phyloP scores from a whole-genome alignment of 176 grass and related monocot species.

The Rhynchospora tenuis region DNA sequence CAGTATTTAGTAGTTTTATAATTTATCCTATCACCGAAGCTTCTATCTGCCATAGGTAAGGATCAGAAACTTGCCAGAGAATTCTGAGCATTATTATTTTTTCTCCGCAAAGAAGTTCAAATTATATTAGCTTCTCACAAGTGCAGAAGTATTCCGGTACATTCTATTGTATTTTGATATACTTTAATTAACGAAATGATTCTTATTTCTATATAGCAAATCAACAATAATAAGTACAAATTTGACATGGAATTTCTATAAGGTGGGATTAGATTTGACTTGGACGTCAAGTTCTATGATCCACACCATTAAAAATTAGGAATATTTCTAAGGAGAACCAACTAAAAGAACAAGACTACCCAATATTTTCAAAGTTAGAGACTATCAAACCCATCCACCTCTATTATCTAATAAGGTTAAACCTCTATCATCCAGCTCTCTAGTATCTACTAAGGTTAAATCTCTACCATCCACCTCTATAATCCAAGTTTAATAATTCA shows the following conservation, averaged over 20 bases:
- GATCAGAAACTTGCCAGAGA: not conserved
- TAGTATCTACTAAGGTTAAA: not conserved
- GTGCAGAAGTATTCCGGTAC: not conserved
- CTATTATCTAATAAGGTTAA: not conserved
- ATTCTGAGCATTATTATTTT: not conserved
- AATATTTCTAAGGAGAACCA: not conserved
- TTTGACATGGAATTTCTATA: not conserved
- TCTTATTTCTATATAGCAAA: not conserved
- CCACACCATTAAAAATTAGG: not conserved
- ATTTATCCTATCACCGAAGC: no score
- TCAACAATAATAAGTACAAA: not conserved
- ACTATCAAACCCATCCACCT: slow-evolving; percentile 10
- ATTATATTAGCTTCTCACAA: not conserved
- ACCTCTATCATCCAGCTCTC: not conserved
- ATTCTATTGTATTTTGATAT: not conserved
- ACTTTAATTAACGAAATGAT: not conserved
- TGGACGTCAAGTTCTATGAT: not conserved
- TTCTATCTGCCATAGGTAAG: not conserved
- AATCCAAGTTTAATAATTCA: not conserved
- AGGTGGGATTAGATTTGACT: not conserved
- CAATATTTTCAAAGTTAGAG: not conserved
- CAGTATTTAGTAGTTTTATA: no score
- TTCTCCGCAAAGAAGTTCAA: not conserved
- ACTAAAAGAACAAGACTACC: not conserved
- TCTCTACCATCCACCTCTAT: not conserved